Evolutionary conservation across 1,284 basidiomycete genomes (phyloP), one percentile per base, ranked within the genome.

Genomic region (Ustilago bromivora): DNA sequence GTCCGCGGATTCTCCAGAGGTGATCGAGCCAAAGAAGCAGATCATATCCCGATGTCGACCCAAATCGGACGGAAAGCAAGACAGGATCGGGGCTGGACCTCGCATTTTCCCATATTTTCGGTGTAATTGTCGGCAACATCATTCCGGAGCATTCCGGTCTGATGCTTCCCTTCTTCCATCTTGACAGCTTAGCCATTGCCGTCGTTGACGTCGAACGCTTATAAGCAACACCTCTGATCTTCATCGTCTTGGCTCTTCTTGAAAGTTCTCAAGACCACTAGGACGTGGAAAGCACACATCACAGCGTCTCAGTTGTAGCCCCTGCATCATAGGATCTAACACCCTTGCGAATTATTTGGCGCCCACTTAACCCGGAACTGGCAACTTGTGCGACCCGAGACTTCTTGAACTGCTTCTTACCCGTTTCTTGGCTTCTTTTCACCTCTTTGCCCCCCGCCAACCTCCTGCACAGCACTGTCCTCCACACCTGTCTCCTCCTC

Each of bases 1-100:
- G 34, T 28, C 64, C 57, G 64, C 64, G 57, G 64, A 60, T 59
- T 32, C 64, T n/a, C 23, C 34, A 51, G n/a, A 38, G 40, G 57
- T 60, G 57, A 60, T 66, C 52, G 57, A 54, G n/a, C 11, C 8
- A 12, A 34, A 28, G 5, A 3, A 3, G 3, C 13, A 12, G n/a
- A 65, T 58, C 62, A 12, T 1, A 2, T 36, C 56, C 62, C 62
- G 56, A 65, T 65, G 11, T 34, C n/a, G 10, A 38, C 34, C 11
- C 11, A 8, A 15, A 32, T 4, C 28, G 0, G 19, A 9, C 4
- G 17, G 7, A 31, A 19, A 46, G 6, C 13, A 19, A 61, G 10
- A 55, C 60, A 17, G 19, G 17, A 63, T 63, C 61, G 53, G 61
- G 23, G 23, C 23, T 28, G 3, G 23, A 3, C 23, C 23, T 28